Percentiles rank a stretch among this genome's conserved stretches.
phyloP scores from a whole-genome alignment of 2,329 filamentous ascomycete species.

The Diaporthe velutina region DNA sequence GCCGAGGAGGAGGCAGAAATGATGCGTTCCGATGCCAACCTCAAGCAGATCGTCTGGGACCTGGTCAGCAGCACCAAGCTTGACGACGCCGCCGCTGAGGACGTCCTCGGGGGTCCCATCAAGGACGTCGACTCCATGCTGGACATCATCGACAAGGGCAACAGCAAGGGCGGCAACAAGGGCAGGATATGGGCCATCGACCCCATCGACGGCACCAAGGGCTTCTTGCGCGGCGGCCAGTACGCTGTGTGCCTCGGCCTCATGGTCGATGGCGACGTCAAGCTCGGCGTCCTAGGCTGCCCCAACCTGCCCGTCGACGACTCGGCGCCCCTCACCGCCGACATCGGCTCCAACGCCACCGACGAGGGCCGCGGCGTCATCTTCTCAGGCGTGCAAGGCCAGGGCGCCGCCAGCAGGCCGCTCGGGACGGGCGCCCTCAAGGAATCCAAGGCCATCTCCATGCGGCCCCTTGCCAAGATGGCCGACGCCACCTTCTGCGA shows the following conservation, averaged over 20 bases:
- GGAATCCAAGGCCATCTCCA: slow-evolving; percentile 75
- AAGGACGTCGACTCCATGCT: slow-evolving; percentile 75
- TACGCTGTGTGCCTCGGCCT: slow-evolving; percentile 95
- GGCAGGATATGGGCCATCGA: slow-evolving; percentile 97
- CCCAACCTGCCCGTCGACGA: slow-evolving; percentile 95
- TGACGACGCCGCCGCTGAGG: slow-evolving; percentile 73
- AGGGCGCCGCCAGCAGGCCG: slow-evolving; percentile 85
- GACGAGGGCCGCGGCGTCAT: slow-evolving; percentile 86
- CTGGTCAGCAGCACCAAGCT: slow-evolving; percentile 81
- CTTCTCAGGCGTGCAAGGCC: slow-evolving; percentile 84
- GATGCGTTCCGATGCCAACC: slow-evolving; percentile 77
- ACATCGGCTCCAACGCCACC: slow-evolving; percentile 80
- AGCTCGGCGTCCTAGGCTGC: slow-evolving; percentile 94
- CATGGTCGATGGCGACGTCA: slow-evolving; percentile 93
- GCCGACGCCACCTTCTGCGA: slow-evolving; percentile 93
- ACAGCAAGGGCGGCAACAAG: slow-evolving; percentile 76
- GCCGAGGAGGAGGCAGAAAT: slow-evolving; percentile 93
- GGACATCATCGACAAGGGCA: slow-evolving; percentile 72
- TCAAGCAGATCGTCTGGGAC: slow-evolving; percentile 86
- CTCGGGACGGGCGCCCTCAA: slow-evolving; percentile 70
- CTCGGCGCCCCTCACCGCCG: slow-evolving; percentile 75
- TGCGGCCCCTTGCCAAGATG: slow-evolving; percentile 83
- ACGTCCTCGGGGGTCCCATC: slow-evolving; percentile 75
- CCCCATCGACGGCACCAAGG: slow-evolving; percentile 98
- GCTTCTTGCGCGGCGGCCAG: slow-evolving; percentile 94